These are phyloP conservation scores for Coemansia sp. DNA, from an alignment of 192 early-diverging fungal genomes.

Conservation along the genomic window DNA sequence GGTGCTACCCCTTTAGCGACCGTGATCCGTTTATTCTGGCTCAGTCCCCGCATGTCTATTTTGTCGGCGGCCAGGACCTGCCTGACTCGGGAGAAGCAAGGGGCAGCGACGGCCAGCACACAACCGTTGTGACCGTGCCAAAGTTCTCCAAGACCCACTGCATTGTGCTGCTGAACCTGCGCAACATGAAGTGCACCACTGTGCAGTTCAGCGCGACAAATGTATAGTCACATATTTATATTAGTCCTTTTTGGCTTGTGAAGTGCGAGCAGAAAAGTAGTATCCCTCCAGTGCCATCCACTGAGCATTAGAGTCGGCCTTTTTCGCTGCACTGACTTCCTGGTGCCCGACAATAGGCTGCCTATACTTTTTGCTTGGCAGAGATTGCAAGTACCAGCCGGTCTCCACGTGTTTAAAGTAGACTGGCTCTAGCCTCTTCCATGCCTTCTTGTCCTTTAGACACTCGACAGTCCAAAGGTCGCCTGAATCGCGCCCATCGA, in stretches of 20 bases:
- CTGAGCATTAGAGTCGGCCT: slow-evolving; percentile 43
- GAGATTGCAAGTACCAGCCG: slow-evolving; percentile 32
- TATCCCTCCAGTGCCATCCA: slow-evolving; percentile 53
- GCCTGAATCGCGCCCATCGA: slow-evolving; percentile 50
- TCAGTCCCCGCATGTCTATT: slow-evolving; percentile 79
- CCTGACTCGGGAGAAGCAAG: slow-evolving; percentile 60
- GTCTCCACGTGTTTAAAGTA: slow-evolving; percentile 46
- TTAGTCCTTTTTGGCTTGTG: slow-evolving; percentile 2
- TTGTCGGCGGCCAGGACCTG: slow-evolving; percentile 83
- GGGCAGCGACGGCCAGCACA: slow-evolving; percentile 61
- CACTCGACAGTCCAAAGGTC: slow-evolving; percentile 55
- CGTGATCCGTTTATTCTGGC: slow-evolving; percentile 86
- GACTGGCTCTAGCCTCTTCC: slow-evolving; percentile 38
- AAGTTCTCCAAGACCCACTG: slow-evolving; percentile 67
- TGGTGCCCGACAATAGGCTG: slow-evolving; percentile 52
- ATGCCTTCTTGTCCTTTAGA: slow-evolving; percentile 12
- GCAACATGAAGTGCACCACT: slow-evolving; percentile 60
- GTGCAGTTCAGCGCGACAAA: slow-evolving; percentile 12
- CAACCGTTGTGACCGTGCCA: slow-evolving; percentile 77
- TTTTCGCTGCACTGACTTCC: slow-evolving; percentile 49
- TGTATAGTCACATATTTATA: not conserved
- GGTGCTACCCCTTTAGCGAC: slow-evolving; percentile 90
- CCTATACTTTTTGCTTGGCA: slow-evolving; percentile 44
- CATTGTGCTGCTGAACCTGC: slow-evolving; percentile 80
- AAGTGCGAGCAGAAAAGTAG: slow-evolving; percentile 16